Conservation (phyloP, 2,329 filamentous ascomycete species). For the Blastomyces percursus region DNA sequence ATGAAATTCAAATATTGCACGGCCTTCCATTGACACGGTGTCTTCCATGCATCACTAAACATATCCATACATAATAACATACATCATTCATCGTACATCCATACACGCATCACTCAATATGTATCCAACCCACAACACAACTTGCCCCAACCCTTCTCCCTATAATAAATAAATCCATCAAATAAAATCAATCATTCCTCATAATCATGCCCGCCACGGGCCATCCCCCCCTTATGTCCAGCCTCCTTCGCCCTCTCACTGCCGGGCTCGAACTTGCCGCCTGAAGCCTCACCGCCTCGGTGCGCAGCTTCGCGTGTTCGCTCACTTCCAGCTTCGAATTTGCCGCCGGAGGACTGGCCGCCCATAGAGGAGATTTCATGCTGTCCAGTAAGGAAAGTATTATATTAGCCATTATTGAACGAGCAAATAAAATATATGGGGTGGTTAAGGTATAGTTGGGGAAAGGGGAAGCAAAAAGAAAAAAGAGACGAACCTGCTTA, state of each 20-base stretch:
- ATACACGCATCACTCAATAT: neutral
- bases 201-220: neutral
- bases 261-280: conserved; percentile 45
- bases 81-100: too few relatives aligned
- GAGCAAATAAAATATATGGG: neutral
- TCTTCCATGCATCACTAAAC: neutral
- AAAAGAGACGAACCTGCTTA: conserved; percentile 19
- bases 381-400: conserved; percentile 21
- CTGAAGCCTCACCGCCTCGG: conserved; percentile 13
- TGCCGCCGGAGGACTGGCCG: conserved; percentile 36
- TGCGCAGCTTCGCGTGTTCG: too few relatives aligned
- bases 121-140: neutral
- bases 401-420: neutral
- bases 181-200: neutral
- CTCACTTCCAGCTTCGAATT: too few relatives aligned
- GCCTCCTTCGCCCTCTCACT: conserved; percentile 44
- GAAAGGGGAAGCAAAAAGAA: neutral
- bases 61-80: neutral
- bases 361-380: conserved; percentile 43
- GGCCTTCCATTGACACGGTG: too few relatives aligned
- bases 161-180: neutral
- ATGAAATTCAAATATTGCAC: neutral
- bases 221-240: conserved; percentile 42
- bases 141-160: neutral
- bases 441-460: too few relatives aligned